Conservation (phyloP, 139 green algal species). For the Nannochloris sp. region DNA sequence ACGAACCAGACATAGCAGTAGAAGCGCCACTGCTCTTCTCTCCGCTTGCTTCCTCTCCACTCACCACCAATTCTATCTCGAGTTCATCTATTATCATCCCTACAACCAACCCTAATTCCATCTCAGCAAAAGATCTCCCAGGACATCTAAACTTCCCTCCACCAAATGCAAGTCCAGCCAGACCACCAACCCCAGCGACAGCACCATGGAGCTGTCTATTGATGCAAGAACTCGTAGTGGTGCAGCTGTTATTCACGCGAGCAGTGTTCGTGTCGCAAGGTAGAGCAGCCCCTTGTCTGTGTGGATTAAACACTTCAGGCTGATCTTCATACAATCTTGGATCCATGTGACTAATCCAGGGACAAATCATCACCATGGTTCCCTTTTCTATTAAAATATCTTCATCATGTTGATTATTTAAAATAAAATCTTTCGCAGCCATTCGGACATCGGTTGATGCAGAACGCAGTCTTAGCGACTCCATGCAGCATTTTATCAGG, state of each 20-base stretch:
- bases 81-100: constrained; percentile 40
- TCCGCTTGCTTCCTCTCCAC: not conserved
- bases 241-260: no score
- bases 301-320: not conserved
- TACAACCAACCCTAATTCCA: constrained; percentile 53
- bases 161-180: constrained; percentile 50
- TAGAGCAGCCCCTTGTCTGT: not conserved
- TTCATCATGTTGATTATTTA: not conserved
- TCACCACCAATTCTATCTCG: constrained; percentile 11
- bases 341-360: constrained; percentile 51
- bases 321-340: constrained; percentile 26
- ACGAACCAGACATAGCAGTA: no score
- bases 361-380: constrained; percentile 53
- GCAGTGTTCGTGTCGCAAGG: not conserved
- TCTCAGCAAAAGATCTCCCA: constrained; percentile 63
- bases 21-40: not conserved
- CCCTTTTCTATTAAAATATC: constrained; percentile 19
- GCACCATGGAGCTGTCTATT: constrained; percentile 8
- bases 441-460: constrained; percentile 54
- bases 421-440: constrained; percentile 15
- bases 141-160: constrained; percentile 54
- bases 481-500: constrained; percentile 8
- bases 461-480: constrained; percentile 48
- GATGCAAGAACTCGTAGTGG: no score
- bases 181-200: constrained; percentile 34